A percentile compares a stretch with the other conserved stretches of the same genome.
Evolutionary conservation across 2,329 filamentous ascomycete genomes (phyloP).

Genomic region (Aspergillus jensenii): DNA sequence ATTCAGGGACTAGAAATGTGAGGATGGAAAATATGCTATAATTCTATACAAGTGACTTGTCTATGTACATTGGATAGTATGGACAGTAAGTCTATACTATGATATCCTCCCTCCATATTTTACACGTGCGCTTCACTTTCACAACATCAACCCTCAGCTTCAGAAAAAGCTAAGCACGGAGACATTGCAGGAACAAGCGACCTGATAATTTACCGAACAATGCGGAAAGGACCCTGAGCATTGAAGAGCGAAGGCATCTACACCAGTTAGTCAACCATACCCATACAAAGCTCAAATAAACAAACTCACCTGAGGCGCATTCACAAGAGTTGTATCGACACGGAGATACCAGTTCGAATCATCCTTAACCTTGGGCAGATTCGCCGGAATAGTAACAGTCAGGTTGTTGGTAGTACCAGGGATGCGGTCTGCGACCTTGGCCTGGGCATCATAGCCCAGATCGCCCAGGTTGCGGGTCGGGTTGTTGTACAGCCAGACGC

Average conservation of each 20-base stretch:
- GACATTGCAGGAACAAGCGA: too few relatives aligned
- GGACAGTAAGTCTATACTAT: too few relatives aligned
- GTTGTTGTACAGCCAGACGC: slow-evolving; percentile 33
- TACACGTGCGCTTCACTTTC: too few relatives aligned
- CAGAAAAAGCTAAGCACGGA: too few relatives aligned
- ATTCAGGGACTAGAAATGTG: too few relatives aligned
- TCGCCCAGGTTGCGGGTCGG: slow-evolving; percentile 23
- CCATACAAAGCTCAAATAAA: not conserved
- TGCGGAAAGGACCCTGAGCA: not conserved
- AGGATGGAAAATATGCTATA: too few relatives aligned
- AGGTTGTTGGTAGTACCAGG: slow-evolving; percentile 18
- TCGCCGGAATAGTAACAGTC: slow-evolving; percentile 24
- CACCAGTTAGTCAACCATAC: not conserved
- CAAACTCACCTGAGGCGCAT: slow-evolving; percentile 30
- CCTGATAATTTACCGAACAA: not conserved
- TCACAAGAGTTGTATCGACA: slow-evolving; percentile 19
- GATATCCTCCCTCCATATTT: too few relatives aligned
- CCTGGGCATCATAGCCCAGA: slow-evolving; percentile 20
- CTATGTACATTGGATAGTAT: too few relatives aligned
- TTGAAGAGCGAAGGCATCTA: not conserved
- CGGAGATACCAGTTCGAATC: slow-evolving; percentile 31
- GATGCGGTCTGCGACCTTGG: slow-evolving; percentile 23
- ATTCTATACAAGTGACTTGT: too few relatives aligned
- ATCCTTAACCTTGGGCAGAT: slow-evolving; percentile 27
- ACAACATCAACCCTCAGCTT: too few relatives aligned